phyloP scores from a whole-genome alignment of 768 basidiomycete species.

The Mycena galericulata region DNA sequence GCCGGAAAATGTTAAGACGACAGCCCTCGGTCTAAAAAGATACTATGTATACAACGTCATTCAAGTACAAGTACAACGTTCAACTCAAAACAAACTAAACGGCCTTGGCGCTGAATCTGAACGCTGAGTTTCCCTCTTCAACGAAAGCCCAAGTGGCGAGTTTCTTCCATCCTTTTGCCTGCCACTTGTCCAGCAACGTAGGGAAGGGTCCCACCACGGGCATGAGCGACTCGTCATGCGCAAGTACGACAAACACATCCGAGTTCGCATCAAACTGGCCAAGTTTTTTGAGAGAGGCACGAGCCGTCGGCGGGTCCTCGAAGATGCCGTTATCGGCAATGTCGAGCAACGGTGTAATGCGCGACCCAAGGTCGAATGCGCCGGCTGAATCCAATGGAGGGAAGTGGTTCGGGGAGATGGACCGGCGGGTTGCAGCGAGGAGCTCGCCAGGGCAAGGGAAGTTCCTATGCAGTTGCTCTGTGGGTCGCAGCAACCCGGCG shows the following conservation, averaged over 20 bases:
- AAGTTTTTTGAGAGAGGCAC: conserved; percentile 21
- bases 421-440: conserved; percentile 17
- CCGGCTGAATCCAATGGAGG: not conserved
- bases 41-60: no score
- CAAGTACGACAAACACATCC: conserved; percentile 32
- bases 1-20: no score
- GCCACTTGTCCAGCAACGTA: conserved; percentile 30
- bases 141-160: conserved; percentile 34
- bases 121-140: conserved; percentile 26
- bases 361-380: conserved; percentile 24
- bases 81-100: no score
- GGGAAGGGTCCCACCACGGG: conserved; percentile 30
- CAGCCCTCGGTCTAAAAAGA: no score
- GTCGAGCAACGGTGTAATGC: conserved; percentile 18
- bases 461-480: conserved; percentile 7
- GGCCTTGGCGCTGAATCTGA: conserved; percentile 10
- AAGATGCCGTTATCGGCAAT: conserved; percentile 20
- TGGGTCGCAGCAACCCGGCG: conserved; percentile 33
- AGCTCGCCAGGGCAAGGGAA: conserved; percentile 26
- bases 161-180: conserved; percentile 35
- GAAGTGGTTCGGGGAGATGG: conserved; percentile 20
- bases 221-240: conserved; percentile 34
- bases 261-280: conserved; percentile 33
- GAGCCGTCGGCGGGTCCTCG: conserved; percentile 22
- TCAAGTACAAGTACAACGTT: no score